These are phyloP conservation scores for Apiospora sp. DNA, from an alignment of 2,329 filamentous ascomycete species.

Conservation along the genomic window DNA sequence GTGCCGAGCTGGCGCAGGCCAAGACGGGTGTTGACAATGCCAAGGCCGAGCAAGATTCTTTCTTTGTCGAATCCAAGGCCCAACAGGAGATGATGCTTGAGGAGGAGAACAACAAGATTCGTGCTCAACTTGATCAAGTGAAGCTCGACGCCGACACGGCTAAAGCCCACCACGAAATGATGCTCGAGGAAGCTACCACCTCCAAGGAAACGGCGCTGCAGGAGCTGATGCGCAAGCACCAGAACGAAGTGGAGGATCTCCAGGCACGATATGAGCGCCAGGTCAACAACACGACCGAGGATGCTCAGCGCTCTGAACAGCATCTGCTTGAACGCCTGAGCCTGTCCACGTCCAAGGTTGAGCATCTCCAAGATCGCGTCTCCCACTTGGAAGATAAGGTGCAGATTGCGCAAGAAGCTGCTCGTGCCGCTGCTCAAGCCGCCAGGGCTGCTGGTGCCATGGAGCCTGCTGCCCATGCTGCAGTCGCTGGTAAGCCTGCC, in stretches of 20 bases:
- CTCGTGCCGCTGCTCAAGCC: slow-evolving; percentile 61
- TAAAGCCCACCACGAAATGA: slow-evolving; percentile 82
- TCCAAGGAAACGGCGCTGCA: slow-evolving; percentile 43
- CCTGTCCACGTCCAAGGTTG: slow-evolving; percentile 83
- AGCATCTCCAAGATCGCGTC: slow-evolving; percentile 87
- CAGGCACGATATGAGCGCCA: slow-evolving; percentile 78
- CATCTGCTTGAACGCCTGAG: slow-evolving; percentile 83
- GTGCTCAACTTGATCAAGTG: slow-evolving; percentile 78
- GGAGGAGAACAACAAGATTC: slow-evolving; percentile 75
- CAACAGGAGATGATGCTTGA: slow-evolving; percentile 82
- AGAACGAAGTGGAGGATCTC: slow-evolving; percentile 76
- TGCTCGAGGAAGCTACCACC: slow-evolving; percentile 78
- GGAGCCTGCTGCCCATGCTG: slow-evolving; percentile 55
- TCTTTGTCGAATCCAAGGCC: slow-evolving; percentile 78
- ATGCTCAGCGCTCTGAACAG: slow-evolving; percentile 80
- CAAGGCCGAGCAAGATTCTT: slow-evolving; percentile 79
- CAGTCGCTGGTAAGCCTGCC: slow-evolving; percentile 50
- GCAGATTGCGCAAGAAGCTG: slow-evolving; percentile 87
- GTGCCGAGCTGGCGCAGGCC: slow-evolving; percentile 76
- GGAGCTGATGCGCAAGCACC: slow-evolving; percentile 61
- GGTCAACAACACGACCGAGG: slow-evolving; percentile 77
- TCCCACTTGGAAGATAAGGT: slow-evolving; percentile 88
- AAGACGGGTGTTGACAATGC: slow-evolving; percentile 79
- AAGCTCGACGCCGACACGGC: slow-evolving; percentile 82
- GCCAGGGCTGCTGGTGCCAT: slow-evolving; percentile 46